Evolutionary conservation across 352 stramenopile species (phyloP), one percentile per base, ranked within the genome.

Genomic region (Plasmopara muralis): DNA sequence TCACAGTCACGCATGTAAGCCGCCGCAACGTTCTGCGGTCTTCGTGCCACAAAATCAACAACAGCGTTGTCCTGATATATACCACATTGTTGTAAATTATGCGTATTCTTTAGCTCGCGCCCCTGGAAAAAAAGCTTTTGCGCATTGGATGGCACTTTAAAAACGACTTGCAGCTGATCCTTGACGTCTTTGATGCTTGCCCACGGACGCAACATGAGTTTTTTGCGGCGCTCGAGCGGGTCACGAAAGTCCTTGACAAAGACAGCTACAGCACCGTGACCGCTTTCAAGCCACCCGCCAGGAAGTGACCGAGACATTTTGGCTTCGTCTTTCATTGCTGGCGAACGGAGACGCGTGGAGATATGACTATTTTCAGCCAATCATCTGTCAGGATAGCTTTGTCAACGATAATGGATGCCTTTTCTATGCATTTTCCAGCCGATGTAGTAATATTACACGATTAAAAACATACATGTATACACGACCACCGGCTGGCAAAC

Each of bases 141-240:
- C 20, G 78, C 77, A 50, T 82, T 83, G 34, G 72, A 74, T 30
- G 79, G 79, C 49, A 89, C 78, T 41, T 88, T 87, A 53, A 89
- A 89, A 13, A 90, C 76, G 47, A 89, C 78, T 47, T 90, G 77
- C 35, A 93, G 66, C 65, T 90, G 79, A 50, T 90, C 77, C 48
- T 93, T 93, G 50, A 93, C 70, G 72, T 93, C 79, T 56, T 93
- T 92, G 51, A 92, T 76, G 53, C 64, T 80, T 28, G 82, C 77
- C 82, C 82, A 92, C 14, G 82, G 82, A 50, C 67, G 65, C 50
- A 92, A 50, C 53, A 88, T 68, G 16, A 92, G 77, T 61, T 92
- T 92, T 63, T 89, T 92, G 65, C 85, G 81, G 53, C 79, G 79
- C 61, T 76, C 74, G 28, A 90, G 67, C 41, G 79, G 79, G 60